phyloP scores from a whole-genome alignment of 169 alveolate genomes.

The Amoebophrya sp. region DNA sequence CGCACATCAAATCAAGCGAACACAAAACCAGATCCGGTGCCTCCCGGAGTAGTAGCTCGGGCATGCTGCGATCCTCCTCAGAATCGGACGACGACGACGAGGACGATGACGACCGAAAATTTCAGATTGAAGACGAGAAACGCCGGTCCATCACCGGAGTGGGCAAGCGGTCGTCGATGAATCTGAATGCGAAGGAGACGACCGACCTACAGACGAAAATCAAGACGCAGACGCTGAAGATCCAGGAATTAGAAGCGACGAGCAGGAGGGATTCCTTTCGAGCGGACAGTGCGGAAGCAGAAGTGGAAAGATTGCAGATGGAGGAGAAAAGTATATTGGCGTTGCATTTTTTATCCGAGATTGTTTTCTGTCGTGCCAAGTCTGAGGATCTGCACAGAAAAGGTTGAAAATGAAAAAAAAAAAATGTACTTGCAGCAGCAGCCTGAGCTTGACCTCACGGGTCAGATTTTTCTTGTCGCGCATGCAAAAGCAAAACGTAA shows the following conservation, averaged over 20 bases:
- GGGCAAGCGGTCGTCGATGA: neutral
- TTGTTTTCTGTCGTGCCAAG: no score
- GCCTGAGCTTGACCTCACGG: no score
- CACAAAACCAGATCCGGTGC: no score
- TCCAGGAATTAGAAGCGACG: neutral
- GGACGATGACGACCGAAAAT: neutral
- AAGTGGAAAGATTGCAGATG: neutral
- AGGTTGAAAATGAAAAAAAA: no score
- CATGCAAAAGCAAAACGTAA: no score
- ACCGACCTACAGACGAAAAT: neutral
- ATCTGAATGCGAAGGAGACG: neutral
- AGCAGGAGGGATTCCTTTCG: neutral
- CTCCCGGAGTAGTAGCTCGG: neutral
- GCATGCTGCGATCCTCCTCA: neutral
- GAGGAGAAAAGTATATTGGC: conserved; percentile 6
- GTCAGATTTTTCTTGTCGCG: no score
- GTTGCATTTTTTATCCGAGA: no score
- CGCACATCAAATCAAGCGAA: no score
- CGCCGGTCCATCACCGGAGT: neutral
- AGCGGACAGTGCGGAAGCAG: neutral
- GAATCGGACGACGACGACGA: neutral
- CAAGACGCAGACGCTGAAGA: neutral
- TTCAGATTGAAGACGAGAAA: neutral
- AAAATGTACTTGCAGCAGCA: no score
- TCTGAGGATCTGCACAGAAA: no score